These are phyloP conservation scores for Paecilomyces niveus DNA, from an alignment of 2,329 filamentous ascomycete genomes.

Conservation along the genomic window DNA sequence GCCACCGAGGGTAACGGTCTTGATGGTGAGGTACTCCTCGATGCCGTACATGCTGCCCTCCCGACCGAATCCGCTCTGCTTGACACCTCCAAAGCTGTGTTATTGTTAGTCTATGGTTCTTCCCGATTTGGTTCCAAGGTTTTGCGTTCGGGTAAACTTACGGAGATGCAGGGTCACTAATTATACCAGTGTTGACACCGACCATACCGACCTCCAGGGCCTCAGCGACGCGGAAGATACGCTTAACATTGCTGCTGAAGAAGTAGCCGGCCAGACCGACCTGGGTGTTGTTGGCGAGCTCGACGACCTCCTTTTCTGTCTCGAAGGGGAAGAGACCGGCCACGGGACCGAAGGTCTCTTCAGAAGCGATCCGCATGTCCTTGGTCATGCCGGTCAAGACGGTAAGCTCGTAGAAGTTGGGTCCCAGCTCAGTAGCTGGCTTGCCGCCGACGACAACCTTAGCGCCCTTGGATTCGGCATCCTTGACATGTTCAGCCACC, in stretches of 20 bases:
- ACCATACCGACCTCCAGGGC: constrained; percentile 80
- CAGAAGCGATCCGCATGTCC: constrained; percentile 74
- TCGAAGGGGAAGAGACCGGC: constrained; percentile 73
- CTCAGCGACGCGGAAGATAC: constrained; percentile 58
- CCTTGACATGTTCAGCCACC: constrained; percentile 70
- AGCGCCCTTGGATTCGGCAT: constrained; percentile 70
- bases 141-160: constrained; percentile 11
- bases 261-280: constrained; percentile 25
- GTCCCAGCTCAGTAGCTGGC: constrained; percentile 64
- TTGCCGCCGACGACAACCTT: constrained; percentile 70
- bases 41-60: constrained; percentile 46
- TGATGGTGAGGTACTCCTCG: constrained; percentile 16
- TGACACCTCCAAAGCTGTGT: constrained; percentile 15
- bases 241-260: constrained; percentile 51
- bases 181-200: constrained; percentile 47
- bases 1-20: constrained; percentile 8
- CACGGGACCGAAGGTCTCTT: constrained; percentile 95
- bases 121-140: background rate
- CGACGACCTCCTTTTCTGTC: constrained; percentile 24
- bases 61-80: constrained; percentile 41
- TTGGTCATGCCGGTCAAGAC: constrained; percentile 79
- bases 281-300: constrained; percentile 20
- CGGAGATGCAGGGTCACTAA: constrained; percentile 33
- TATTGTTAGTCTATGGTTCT: background rate
- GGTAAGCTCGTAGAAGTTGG: constrained; percentile 85